Base-by-base conservation (phyloP, 805 yeast genomes). In the Tetrapisispora namnaoensis region DNA sequence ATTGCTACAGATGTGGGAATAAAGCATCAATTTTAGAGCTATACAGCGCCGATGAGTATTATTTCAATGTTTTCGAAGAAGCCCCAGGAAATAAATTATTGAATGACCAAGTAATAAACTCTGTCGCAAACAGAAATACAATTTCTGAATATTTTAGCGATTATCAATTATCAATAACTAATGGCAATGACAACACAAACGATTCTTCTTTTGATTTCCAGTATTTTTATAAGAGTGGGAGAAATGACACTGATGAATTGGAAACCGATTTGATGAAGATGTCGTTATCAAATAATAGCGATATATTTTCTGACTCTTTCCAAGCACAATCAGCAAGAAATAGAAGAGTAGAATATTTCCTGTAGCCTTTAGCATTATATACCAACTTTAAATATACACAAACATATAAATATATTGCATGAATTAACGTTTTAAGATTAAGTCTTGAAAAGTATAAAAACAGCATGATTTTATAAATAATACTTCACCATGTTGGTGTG, bases 11-110 rank as follows among this genome's bases (percentile, higher is more conserved):
- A 52, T 93, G 99, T 66, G 99, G 99, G 0, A 93, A 93, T 63
- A 80, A 88, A 62, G 99, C 99, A 4, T 86, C 96, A n/a, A 90
- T 93, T n/a, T 73, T 93, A 53, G 99, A 93, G 65, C 80, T 93
- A 5, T 78, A 76, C 55, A 79, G 77, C 45, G 79, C 81, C 24
- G 83, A 86, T 42, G 81, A 79, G 47, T 75, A 78, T 52, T 77
- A 71, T 57, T 93, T 91, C 68, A 93, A 93, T 61, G 95, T 95
- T 1, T 93, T 93, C 67, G 98, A 88, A 54, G 98, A 96, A 14
- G 93, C 97, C 8, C 98, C 98, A 0, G 97, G 89, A 58, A 89
- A 90, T 62, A 84, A 81, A 45, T 52, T 27, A 24, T 22, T 42
- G 8, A 47, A 49, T 30, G 49, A 49, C 16, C 39, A 9, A 20